These are phyloP conservation scores for Botrytis squamosa DNA, from an alignment of 2,329 filamentous ascomycete species.

Conservation along the genomic window DNA sequence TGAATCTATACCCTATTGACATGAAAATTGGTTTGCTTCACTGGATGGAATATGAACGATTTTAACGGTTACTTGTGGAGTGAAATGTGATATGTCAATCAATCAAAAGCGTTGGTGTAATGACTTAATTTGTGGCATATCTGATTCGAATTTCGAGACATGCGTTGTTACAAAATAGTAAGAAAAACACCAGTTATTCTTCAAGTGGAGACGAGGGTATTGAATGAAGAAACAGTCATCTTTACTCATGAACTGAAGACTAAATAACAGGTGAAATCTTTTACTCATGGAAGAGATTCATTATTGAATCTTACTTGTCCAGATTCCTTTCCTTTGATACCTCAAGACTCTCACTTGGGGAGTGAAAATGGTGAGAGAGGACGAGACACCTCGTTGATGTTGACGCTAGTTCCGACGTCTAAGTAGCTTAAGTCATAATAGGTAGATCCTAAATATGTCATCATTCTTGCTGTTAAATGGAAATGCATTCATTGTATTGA, in stretches of 20 bases:
- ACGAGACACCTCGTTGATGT: not conserved
- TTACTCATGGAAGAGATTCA: not conserved
- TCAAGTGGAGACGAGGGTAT: not conserved
- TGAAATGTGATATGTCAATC: not conserved
- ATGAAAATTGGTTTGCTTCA: not conserved
- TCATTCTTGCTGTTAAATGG: not conserved
- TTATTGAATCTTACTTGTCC: not conserved
- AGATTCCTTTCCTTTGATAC: not conserved
- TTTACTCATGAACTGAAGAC: not conserved
- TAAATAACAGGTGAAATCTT: not conserved
- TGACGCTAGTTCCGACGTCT: not conserved
- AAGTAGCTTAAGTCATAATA: not conserved
- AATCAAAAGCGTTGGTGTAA: not conserved
- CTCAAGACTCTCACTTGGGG: not conserved
- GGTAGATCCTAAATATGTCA: not conserved
- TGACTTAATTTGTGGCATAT: not conserved
- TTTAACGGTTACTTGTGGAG: not conserved
- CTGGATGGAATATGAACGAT: not conserved
- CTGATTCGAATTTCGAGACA: not conserved
- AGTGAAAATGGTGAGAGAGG: not conserved
- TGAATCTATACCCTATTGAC: constrained; percentile 16
- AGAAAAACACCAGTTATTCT: not conserved
- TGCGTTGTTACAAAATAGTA: not conserved
- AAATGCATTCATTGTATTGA: not conserved
- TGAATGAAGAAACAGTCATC: not conserved